Percentiles rank a stretch among this genome's conserved stretches.
Evolutionary conservation across 2,329 filamentous ascomycete species (phyloP).

Genomic region (Myriosclerotinia duriaeana): DNA sequence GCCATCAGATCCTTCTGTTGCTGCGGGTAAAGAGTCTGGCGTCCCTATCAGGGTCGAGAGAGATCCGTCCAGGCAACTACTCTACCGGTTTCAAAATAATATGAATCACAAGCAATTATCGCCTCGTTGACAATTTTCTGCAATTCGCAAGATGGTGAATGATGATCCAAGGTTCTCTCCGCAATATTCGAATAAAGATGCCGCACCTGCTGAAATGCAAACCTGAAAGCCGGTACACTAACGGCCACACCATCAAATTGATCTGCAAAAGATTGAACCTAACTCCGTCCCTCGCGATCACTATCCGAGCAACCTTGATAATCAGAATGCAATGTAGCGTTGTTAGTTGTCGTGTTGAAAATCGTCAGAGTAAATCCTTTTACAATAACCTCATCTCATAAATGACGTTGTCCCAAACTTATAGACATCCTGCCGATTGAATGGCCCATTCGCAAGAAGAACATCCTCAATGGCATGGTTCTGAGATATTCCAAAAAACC

Average conservation of each 20-base stretch:
- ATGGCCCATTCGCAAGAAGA: too few relatives aligned
- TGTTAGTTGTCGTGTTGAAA: too few relatives aligned
- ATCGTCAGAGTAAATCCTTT: too few relatives aligned
- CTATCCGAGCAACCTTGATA: too few relatives aligned
- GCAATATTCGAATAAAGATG: slow-evolving; percentile 45
- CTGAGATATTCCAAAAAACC: too few relatives aligned
- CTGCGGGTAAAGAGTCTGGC: slow-evolving; percentile 46
- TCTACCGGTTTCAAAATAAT: slow-evolving; percentile 54
- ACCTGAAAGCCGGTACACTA: slow-evolving; percentile 51
- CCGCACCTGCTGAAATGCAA: slow-evolving; percentile 47
- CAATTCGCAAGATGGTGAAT: slow-evolving; percentile 48
- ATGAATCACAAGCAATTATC: slow-evolving; percentile 53
- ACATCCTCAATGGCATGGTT: too few relatives aligned
- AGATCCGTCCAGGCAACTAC: slow-evolving; percentile 52
- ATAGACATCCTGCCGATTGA: too few relatives aligned
- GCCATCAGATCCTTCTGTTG: too few relatives aligned
- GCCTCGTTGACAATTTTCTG: slow-evolving; percentile 54
- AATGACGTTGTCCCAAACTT: too few relatives aligned
- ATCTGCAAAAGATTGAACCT: slow-evolving; percentile 44
- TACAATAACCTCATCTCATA: too few relatives aligned
- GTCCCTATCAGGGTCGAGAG: slow-evolving; percentile 48
- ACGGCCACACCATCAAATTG: slow-evolving; percentile 48
- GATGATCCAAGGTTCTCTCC: slow-evolving; percentile 46
- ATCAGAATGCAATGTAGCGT: too few relatives aligned
- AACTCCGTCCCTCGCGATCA: slow-evolving; percentile 51